phyloP scores from a whole-genome alignment of 2,329 filamentous ascomycete species.

The Monosporascus sp. region DNA sequence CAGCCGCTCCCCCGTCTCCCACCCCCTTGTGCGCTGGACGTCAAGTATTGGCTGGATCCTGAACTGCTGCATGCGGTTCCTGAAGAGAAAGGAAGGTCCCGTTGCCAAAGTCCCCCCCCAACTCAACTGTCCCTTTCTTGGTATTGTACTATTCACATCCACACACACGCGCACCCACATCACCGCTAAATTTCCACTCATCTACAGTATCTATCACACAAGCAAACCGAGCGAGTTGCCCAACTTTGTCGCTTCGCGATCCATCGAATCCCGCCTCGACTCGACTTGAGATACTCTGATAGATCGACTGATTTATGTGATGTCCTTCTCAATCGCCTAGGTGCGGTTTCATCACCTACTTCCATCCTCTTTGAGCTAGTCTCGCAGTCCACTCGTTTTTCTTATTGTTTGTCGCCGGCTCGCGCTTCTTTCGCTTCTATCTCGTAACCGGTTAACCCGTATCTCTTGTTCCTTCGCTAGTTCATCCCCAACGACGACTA shows the following conservation, averaged over 20 bases:
- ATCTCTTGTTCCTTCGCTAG: conserved; percentile 6
- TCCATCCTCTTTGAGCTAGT: conserved; percentile 38
- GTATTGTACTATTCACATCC: background rate
- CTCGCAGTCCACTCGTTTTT: conserved; percentile 41
- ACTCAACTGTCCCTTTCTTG: too few relatives aligned
- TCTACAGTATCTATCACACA: background rate
- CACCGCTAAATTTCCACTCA: conserved; percentile 6
- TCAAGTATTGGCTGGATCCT: too few relatives aligned
- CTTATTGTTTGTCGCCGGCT: background rate
- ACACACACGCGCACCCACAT: background rate
- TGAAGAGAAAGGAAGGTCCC: too few relatives aligned
- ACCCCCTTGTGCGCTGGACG: too few relatives aligned
- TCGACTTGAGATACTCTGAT: conserved; percentile 4
- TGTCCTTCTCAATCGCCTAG: conserved; percentile 22
- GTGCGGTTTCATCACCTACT: conserved; percentile 21
- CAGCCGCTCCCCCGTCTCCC: too few relatives aligned
- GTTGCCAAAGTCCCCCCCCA: too few relatives aligned
- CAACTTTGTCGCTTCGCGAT: background rate
- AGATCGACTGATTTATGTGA: conserved; percentile 5
- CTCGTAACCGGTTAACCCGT: too few relatives aligned
- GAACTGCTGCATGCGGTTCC: too few relatives aligned
- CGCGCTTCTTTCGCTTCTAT: background rate
- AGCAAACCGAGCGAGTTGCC: background rate
- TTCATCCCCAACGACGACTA: conserved; percentile 6
- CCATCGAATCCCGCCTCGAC: background rate